Conservation (phyloP, 768 basidiomycete genomes). For the Lactarius quietus region DNA sequence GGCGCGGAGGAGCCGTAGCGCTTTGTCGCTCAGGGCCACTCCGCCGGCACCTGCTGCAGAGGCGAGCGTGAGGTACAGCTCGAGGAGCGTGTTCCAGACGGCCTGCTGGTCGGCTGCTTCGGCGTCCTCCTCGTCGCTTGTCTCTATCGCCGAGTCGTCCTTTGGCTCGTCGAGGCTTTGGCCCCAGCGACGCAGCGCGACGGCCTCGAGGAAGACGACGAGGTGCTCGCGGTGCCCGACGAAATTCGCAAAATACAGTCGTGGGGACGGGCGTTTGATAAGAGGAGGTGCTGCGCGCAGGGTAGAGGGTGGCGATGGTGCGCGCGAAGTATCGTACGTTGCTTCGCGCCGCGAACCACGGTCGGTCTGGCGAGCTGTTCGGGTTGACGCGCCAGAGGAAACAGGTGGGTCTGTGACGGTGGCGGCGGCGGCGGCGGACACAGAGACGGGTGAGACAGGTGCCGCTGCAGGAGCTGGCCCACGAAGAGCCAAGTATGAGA, state of each 20-base stretch:
- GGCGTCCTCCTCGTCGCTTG: slow-evolving; percentile 32
- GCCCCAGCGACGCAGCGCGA: slow-evolving; percentile 76
- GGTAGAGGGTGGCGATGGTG: slow-evolving; percentile 32
- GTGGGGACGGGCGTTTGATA: slow-evolving; percentile 67
- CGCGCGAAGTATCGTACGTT: slow-evolving; percentile 34
- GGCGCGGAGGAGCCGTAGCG: slow-evolving; percentile 65
- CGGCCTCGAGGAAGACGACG: slow-evolving; percentile 82
- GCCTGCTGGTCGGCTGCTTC: slow-evolving; percentile 65
- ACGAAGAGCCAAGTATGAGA: slow-evolving; percentile 77
- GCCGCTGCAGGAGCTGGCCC: slow-evolving; percentile 43
- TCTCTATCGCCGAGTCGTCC: slow-evolving; percentile 24
- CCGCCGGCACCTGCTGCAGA: slow-evolving; percentile 27
- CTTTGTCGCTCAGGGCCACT: slow-evolving; percentile 52
- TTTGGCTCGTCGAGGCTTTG: slow-evolving; percentile 53
- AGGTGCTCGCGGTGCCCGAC: slow-evolving; percentile 85
- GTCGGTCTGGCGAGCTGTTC: slow-evolving; percentile 17
- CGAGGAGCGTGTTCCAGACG: slow-evolving; percentile 94
- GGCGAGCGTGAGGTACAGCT: slow-evolving; percentile 79
- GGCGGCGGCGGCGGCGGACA: slow-evolving; percentile 33
- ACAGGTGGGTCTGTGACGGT: slow-evolving; percentile 21
- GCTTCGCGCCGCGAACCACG: slow-evolving; percentile 38
- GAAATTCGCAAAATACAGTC: slow-evolving; percentile 90
- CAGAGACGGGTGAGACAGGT: slow-evolving; percentile 42
- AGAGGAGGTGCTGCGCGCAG: slow-evolving; percentile 25
- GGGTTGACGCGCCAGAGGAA: slow-evolving; percentile 21